Conservation (phyloP, 2,329 filamentous ascomycete species). For the Calonectria pteridis region DNA sequence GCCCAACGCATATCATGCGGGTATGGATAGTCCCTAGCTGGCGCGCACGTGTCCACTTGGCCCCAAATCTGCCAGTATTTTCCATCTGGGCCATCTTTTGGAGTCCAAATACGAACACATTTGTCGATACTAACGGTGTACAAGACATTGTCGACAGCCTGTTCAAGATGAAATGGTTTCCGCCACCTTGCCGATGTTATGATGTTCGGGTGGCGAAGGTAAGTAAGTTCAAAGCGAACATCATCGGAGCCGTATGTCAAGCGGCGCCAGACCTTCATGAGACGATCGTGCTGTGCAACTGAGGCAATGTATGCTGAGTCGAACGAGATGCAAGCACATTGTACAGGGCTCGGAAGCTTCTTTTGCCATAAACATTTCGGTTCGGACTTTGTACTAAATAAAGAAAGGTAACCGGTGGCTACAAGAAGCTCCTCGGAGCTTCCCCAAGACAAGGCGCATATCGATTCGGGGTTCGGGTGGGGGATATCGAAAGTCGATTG, state of each 20-base stretch:
- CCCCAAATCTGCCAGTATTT: slow-evolving; percentile 85
- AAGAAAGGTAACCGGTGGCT: slow-evolving; percentile 75
- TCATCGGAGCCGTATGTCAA: slow-evolving; percentile 86
- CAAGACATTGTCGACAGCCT: slow-evolving; percentile 86
- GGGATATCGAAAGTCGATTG: slow-evolving; percentile 70
- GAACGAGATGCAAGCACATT: slow-evolving; percentile 83
- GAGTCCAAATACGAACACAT: slow-evolving; percentile 85
- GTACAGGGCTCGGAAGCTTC: slow-evolving; percentile 77
- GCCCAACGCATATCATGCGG: slow-evolving; percentile 55
- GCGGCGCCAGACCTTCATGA: slow-evolving; percentile 94
- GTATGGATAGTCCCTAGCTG: slow-evolving; percentile 66
- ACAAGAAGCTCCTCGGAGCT: slow-evolving; percentile 86
- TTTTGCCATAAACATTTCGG: slow-evolving; percentile 79
- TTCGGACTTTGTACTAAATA: slow-evolving; percentile 69
- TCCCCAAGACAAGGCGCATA: slow-evolving; percentile 83
- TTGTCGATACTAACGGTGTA: slow-evolving; percentile 91
- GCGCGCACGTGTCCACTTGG: slow-evolving; percentile 79
- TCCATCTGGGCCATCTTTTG: slow-evolving; percentile 77
- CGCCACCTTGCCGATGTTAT: slow-evolving; percentile 93
- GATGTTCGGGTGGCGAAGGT: slow-evolving; percentile 84
- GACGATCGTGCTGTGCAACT: slow-evolving; percentile 79
- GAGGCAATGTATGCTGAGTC: slow-evolving; percentile 91
- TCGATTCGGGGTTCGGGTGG: slow-evolving; percentile 48
- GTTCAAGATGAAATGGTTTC: slow-evolving; percentile 79
- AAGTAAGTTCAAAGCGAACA: slow-evolving; percentile 89